Evolutionary conservation across 202 grass and related monocot species (phyloP), one percentile per base, ranked within the genome.

Genomic region (Hordeum pubiflorum): DNA sequence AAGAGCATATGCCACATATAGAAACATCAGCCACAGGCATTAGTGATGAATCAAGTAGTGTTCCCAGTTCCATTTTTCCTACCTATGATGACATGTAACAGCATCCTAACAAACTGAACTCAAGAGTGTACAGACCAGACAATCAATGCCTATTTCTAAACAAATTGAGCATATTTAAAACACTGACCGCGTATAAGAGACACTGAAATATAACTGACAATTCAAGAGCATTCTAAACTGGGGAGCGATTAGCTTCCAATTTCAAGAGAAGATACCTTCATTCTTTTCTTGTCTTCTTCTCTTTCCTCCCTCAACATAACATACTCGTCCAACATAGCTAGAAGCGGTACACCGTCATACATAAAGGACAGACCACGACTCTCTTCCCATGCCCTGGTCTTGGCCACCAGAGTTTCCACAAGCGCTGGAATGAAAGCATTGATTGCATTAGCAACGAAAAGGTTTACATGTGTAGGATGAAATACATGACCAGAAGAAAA

Each of bases 241-340:
- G 37, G n/a, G 5, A 69, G 60, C 0, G 8, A 34, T 18, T 81
- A 9, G 18, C 9, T 72, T 39, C 69, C 46, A 79, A 9, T 74
- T 79, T 87, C 12, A 62, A 41, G 56, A 37, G 73, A 65, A 66
- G 61, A 75, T 68, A 98, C 97, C 84, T 86, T 82, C 88, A 86
- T 87, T 83, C 92, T 93, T 77, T 90, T 91, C 81, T 99, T 99
- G 11, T 99, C 97, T 85, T 96, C 97, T 77, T 96, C 96, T 58
- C 92, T 99, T 87, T 99, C 96, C 56, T 91, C 90, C 43, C 96
- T 92, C 27, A 99, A 92, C 96, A 96, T 93, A 21, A 87, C 87
- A 87, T 99, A 99, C 67, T 99, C 96, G 9, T 99, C 96, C 44
- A 99, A 76, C 96, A 99, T 99, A 70, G 96, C 96, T 69, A 96